Percentiles rank a stretch among this genome's conserved stretches.
phyloP scores from a whole-genome alignment of 2,329 filamentous ascomycete species.

The Penicillium olsonii region DNA sequence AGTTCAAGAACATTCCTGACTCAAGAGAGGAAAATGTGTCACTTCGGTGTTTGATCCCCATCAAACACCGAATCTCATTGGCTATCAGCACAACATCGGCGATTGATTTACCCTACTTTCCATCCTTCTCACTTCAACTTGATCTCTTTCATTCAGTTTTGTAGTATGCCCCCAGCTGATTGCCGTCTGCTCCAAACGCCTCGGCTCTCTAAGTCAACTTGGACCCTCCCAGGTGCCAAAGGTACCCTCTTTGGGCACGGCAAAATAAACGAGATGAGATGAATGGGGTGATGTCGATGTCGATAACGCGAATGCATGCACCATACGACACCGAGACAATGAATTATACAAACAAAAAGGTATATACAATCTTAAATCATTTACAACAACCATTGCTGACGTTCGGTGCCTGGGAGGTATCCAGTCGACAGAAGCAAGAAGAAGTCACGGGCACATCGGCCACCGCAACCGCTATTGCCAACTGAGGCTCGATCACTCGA shows the following conservation, averaged over 20 bases:
- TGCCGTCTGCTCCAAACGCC: too few species aligned
- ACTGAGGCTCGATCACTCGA: slow-evolving; percentile 49
- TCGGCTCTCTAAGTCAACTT: too few species aligned
- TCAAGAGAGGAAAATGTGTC: neutral
- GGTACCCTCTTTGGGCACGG: too few species aligned
- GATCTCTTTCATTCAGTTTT: too few species aligned
- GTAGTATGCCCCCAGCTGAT: too few species aligned
- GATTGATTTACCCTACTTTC: neutral
- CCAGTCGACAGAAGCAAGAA: slow-evolving; percentile 59
- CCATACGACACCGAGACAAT: neutral
- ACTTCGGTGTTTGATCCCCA: slow-evolving; percentile 1
- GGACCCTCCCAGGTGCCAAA: too few species aligned
- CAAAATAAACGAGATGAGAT: too few species aligned
- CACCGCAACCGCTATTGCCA: slow-evolving; percentile 55
- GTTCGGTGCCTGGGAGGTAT: slow-evolving; percentile 13
- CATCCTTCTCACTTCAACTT: too few species aligned
- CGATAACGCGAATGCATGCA: neutral
- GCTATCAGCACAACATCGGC: neutral
- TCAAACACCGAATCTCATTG: neutral
- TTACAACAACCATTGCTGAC: slow-evolving; percentile 14
- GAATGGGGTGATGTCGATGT: neutral
- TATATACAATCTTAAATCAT: slow-evolving; percentile 3
- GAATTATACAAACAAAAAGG: neutral
- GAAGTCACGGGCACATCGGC: slow-evolving; percentile 62
- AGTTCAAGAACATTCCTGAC: neutral